These are phyloP conservation scores for Candida manassasensis DNA, from an alignment of 805 yeast species.

Conservation along the genomic window DNA sequence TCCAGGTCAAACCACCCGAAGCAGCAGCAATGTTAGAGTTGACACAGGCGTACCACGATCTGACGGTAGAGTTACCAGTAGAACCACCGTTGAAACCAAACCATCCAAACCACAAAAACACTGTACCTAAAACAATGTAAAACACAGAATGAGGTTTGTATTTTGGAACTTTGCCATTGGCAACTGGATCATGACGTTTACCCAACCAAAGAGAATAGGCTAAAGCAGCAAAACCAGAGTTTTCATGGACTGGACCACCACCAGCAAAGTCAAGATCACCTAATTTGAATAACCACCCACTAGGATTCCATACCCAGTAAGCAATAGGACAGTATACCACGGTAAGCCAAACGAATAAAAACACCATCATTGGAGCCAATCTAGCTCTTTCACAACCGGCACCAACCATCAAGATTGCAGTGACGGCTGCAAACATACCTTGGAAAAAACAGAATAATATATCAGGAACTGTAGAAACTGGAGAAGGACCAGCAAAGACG, in stretches of 20 bases:
- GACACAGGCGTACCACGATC: constrained; percentile 91
- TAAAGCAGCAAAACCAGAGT: constrained; percentile 91
- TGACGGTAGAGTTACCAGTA: constrained; percentile 86
- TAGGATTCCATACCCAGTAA: constrained; percentile 94
- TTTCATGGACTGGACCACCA: constrained; percentile 96
- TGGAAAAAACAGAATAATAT: constrained; percentile 87
- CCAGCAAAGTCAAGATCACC: constrained; percentile 97
- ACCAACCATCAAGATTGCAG: constrained; percentile 92
- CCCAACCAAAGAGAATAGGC: constrained; percentile 92
- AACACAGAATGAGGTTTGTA: constrained; percentile 94
- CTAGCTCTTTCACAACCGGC: constrained; percentile 98
- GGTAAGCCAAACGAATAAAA: constrained; percentile 90
- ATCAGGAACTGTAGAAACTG: constrained; percentile 74
- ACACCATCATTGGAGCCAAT: constrained; percentile 93
- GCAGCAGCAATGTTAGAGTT: constrained; percentile 95
- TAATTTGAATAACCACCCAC: constrained; percentile 80
- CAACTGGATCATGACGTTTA: constrained; percentile 80
- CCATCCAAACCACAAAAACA: constrained; percentile 98
- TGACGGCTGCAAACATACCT: constrained; percentile 93
- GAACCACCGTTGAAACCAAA: constrained; percentile 99
- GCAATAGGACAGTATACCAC: constrained; percentile 95
- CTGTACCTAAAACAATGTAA: constrained; percentile 86
- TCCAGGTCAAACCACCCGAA: constrained; percentile 89
- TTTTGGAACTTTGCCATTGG: constrained; percentile 69
- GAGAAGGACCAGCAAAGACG: constrained; percentile 77